Base-by-base conservation (phyloP, 2,329 filamentous ascomycete genomes). In the Penicillium fuscoglaucum region DNA sequence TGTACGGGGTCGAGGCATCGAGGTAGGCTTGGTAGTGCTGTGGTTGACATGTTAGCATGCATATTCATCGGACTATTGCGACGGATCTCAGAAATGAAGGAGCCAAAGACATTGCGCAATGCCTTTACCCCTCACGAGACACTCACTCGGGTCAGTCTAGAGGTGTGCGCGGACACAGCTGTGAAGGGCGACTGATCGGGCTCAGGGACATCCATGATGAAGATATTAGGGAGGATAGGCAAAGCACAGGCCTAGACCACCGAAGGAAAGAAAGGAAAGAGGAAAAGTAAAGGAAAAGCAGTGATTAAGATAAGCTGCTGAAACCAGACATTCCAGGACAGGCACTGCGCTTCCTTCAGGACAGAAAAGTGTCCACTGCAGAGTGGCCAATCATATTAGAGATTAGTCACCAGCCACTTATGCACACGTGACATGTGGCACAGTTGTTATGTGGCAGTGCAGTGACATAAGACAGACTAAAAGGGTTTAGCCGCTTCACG, bases 21-120 rank as follows among this genome's bases (percentile, higher is more conserved):
- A 99, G 87, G 64, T 95, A 90, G 57, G 90, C 84, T 87, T 99
- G 95, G 76, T 96, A 98, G 82, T 92, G 85, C 92, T 97, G 76
- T 55, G 52, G 39, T 17, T 58, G 52, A 41, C 12, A 37, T 39
- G 37, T 63, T 57, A 65, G 61, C 58, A 60, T 24, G 58, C 57
- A 60, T 19, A 26, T 12, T 29, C 37, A 17, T 46, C 10, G 3
- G 15, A 24, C 24, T 37, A 15, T 44, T 6, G 13, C 37, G n/a
- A 17, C 26, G 15, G 6, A 31, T 41, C n/a, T 51, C 44, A 50
- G 40, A 46, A 55, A 57, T 53, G 39, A 48, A 43, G 17, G 17
- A 26, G 15, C n/a, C 4, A n/a, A 48, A 31, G 29, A 47, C 37
- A 29, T 52, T 58, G 61, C 61, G 54, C 52, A 46, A 52, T 48